Percentiles rank a stretch among this genome's conserved stretches.
Conservation (phyloP, 2,329 filamentous ascomycete genomes). For the Blastomyces silverae region DNA sequence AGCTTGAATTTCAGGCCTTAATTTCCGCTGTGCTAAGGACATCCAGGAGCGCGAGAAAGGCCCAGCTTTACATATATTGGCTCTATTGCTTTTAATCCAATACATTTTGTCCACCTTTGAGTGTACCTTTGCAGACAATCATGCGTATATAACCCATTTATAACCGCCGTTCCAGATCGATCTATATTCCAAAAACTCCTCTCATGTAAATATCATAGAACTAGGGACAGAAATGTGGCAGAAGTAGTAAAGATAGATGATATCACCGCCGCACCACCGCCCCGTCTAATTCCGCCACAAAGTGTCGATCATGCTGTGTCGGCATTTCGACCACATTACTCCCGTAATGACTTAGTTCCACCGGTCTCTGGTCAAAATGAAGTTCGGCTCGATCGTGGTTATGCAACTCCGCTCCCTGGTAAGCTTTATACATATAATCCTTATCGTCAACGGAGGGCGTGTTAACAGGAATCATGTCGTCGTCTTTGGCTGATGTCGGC, state of each 20-base stretch:
- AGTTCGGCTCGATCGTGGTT: neutral
- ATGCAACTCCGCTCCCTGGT: neutral
- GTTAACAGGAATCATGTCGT: slow-evolving; percentile 5
- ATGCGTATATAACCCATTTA: neutral
- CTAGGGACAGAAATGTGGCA: too few relatives aligned
- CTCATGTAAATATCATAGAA: neutral
- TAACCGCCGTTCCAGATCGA: neutral
- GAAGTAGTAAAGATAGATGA: neutral
- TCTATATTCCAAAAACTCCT: slow-evolving; percentile 2
- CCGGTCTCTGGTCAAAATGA: slow-evolving; percentile 1
- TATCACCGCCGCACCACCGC: neutral
- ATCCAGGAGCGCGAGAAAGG: neutral
- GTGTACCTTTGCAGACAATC: neutral
- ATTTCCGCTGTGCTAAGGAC: neutral
- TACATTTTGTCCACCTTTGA: neutral
- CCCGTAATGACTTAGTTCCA: slow-evolving; percentile 8
- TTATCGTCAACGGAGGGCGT: neutral
- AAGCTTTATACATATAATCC: neutral
- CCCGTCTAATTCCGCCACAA: slow-evolving; percentile 12
- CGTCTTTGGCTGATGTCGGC: neutral
- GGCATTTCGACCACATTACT: slow-evolving; percentile 9
- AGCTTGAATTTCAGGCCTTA: too few relatives aligned
- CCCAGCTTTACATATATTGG: neutral
- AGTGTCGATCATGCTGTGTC: neutral
- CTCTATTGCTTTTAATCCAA: neutral